These are phyloP conservation scores for Fusarium oxysporum DNA, from an alignment of 2,329 filamentous ascomycete species.

Conservation along the genomic window DNA sequence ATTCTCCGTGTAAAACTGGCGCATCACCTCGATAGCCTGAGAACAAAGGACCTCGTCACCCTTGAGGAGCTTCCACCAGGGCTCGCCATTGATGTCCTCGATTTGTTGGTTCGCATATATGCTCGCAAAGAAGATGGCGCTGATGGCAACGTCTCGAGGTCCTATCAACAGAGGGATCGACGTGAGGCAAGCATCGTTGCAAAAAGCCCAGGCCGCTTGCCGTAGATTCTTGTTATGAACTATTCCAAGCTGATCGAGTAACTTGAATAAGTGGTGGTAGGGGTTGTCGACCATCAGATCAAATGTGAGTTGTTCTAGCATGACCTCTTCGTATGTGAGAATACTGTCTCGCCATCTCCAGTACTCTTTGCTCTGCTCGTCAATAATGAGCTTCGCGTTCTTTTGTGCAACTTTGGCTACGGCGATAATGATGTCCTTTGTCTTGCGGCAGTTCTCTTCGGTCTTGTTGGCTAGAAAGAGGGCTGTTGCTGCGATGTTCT, in stretches of 20 bases:
- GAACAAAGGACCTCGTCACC: conserved; percentile 78
- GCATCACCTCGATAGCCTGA: conserved; percentile 81
- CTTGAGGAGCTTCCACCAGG: conserved; percentile 88
- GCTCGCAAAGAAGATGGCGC: conserved; percentile 87
- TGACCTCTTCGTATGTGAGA: conserved; percentile 88
- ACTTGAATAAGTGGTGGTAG: conserved; percentile 85
- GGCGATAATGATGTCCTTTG: conserved; percentile 92
- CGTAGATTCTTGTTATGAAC: conserved; percentile 85
- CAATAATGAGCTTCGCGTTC: conserved; percentile 87
- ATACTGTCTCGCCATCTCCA: conserved; percentile 98
- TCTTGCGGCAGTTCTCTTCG: conserved; percentile 96
- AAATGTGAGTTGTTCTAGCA: conserved; percentile 93
- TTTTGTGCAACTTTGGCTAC: conserved; percentile 96
- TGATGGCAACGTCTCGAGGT: conserved; percentile 83
- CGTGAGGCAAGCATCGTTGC: conserved; percentile 90
- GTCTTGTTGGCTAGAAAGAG: conserved; percentile 97
- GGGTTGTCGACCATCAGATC: conserved; percentile 92
- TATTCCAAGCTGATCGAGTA: conserved; percentile 78
- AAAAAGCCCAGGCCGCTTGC: conserved; percentile 91
- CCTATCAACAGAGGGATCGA: conserved; percentile 84
- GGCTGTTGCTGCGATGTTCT: conserved; percentile 88
- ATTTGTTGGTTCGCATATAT: conserved; percentile 80
- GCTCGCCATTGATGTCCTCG: conserved; percentile 77
- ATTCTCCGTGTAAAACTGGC: conserved; percentile 74
- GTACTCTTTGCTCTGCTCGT: conserved; percentile 98